Conservation (phyloP, 2,329 filamentous ascomycete species). For the Trichophyton equinum region DNA sequence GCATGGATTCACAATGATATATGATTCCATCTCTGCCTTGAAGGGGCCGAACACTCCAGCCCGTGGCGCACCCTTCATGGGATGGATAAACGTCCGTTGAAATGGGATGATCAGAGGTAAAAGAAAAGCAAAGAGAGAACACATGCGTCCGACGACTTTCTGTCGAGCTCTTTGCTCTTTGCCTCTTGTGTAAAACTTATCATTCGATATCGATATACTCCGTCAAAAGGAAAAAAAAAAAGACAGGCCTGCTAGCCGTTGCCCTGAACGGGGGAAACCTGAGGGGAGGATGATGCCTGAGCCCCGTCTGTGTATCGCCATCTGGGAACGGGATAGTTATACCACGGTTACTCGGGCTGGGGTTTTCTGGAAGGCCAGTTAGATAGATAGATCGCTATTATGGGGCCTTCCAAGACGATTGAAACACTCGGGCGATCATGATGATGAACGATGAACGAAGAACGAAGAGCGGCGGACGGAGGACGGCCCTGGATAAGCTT, state of each 20-base stretch:
- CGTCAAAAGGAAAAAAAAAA: neutral
- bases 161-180: too few relatives aligned
- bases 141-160: neutral
- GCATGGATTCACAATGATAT: too few relatives aligned
- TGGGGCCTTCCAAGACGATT: neutral
- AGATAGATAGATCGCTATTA: neutral
- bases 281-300: too few relatives aligned
- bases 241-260: neutral
- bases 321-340: conserved; percentile 1
- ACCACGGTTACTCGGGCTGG: neutral
- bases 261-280: neutral
- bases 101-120: neutral
- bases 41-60: too few relatives aligned
- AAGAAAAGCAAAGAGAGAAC: neutral
- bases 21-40: too few relatives aligned
- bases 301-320: neutral
- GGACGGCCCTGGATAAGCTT: neutral
- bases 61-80: neutral
- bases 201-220: neutral
- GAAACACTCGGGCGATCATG: neutral
- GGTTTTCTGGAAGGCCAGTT: neutral
- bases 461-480: neutral
- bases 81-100: neutral
- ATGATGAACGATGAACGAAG: too few relatives aligned
- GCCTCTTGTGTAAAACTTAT: too few relatives aligned